phyloP scores from a whole-genome alignment of 352 stramenopile genomes.

The Phytophthora quininea region DNA sequence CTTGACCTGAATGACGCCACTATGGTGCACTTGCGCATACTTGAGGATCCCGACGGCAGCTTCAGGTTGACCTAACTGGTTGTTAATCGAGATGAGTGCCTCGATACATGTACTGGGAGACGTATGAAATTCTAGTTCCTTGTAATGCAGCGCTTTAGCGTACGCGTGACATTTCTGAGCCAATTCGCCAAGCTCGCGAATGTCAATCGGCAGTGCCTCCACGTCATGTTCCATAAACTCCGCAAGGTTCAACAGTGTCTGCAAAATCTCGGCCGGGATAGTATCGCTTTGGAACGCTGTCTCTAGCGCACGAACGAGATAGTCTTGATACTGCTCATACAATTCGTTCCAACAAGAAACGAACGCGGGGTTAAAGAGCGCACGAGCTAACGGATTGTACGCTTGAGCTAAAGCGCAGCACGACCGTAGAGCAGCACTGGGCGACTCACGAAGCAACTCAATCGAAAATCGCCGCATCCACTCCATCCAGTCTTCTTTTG shows the following conservation, averaged over 20 bases:
- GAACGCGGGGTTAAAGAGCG: slow-evolving; percentile 99
- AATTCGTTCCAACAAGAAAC: slow-evolving; percentile 99
- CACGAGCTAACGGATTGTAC: slow-evolving; percentile 96
- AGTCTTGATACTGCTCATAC: slow-evolving; percentile 92
- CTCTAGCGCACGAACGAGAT: slow-evolving; percentile 94
- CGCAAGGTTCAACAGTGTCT: slow-evolving; percentile 96
- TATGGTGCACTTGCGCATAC: slow-evolving; percentile 85
- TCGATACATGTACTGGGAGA: slow-evolving; percentile 96
- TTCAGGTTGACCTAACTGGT: slow-evolving; percentile 96
- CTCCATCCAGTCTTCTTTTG: slow-evolving; percentile 95
- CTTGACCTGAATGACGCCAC: slow-evolving; percentile 88
- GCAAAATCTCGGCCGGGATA: slow-evolving; percentile 96
- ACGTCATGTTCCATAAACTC: slow-evolving; percentile 99
- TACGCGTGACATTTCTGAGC: slow-evolving; percentile 97
- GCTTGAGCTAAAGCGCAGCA: slow-evolving; percentile 94
- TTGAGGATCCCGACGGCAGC: slow-evolving; percentile 98
- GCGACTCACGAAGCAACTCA: slow-evolving; percentile 96
- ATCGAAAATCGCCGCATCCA: slow-evolving; percentile 98
- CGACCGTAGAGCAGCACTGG: slow-evolving; percentile 92
- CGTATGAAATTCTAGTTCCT: slow-evolving; percentile 96
- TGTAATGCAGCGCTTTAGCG: slow-evolving; percentile 96
- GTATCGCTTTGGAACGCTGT: slow-evolving; percentile 93
- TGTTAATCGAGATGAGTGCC: slow-evolving; percentile 98
- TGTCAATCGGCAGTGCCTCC: slow-evolving; percentile 96
- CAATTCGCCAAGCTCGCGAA: slow-evolving; percentile 94